Base-by-base conservation (phyloP, 805 yeast genomes). In the Komagataella pastoris region DNA sequence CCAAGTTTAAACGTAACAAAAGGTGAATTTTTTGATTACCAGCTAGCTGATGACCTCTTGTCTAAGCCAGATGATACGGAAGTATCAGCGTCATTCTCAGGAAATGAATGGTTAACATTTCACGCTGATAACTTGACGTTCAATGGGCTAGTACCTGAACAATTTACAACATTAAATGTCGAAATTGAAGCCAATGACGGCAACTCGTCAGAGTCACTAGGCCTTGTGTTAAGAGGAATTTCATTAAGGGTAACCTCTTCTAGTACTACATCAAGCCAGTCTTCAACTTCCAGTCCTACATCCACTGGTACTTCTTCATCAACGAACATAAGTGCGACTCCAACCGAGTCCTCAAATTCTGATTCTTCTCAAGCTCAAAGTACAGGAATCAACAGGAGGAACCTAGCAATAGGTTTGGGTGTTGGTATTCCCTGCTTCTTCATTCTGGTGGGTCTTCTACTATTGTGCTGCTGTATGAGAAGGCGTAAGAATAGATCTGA, bases 351-450 rank as follows among this genome's bases (percentile, higher is more conserved):
- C 3, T 51, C 61, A 3, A 50, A 70, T 4, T 48, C 73, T 2
- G 51, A 67, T 14, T 49, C 65, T 7, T 44, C 62, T 8, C 52
- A 59, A 12, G 47, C 58, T 17, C 49, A 21, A 51, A 61, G 14
- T 50, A 57, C 24, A 48, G 50, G 51, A 46, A 51, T 51, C 44
- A 67, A 65, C 47, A 72, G 70, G 50, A 83, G 77, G 56, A 76
- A 77, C 2, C 70, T 87, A n/a, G 96, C 96, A 0, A 85, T 91
- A 61, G 96, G 90, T 1, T 75, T 90, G 54, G 97, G 97, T 52
- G 90, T 86, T n/a, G 87, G 84, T 1, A 74, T 93, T 48, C 96
- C 96, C 1, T 67, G 79, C 3, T 74, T 75, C 1, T 58, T 85
- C 0, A 58, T 81, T 7, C 57, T 80, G 2, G 74, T 79, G 0